Conservation (phyloP, 306 rosid genomes). For the Fagus crenata region DNA sequence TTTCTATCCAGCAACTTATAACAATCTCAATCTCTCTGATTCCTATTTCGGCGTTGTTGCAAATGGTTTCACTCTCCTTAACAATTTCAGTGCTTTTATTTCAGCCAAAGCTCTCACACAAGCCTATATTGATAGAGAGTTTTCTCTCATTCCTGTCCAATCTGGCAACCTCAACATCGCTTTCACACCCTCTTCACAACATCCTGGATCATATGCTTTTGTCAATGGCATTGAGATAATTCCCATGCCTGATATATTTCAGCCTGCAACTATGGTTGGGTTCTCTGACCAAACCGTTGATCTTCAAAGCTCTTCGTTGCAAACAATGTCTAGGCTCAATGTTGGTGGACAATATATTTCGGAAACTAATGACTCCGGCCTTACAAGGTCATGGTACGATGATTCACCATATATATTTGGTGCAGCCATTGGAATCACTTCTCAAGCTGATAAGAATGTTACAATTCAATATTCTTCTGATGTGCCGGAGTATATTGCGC, state of each 20-base stretch:
- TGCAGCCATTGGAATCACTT: constrained; percentile 33
- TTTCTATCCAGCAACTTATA: constrained; percentile 43
- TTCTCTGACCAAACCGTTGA: constrained; percentile 22
- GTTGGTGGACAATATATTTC: constrained; percentile 45
- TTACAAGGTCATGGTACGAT: constrained; percentile 42
- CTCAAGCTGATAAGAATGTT: constrained; percentile 28
- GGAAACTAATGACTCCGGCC: constrained; percentile 38
- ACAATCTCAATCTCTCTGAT: constrained; percentile 12
- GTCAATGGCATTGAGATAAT: constrained; percentile 48
- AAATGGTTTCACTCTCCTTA: constrained; percentile 37
- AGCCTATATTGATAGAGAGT: constrained; percentile 44
- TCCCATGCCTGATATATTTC: constrained; percentile 45
- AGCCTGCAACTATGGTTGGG: constrained; percentile 22
- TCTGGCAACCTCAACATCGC: constrained; percentile 36
- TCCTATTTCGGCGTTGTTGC: constrained; percentile 38
- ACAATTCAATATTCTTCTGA: constrained; percentile 27
- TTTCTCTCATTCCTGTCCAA: constrained; percentile 29
- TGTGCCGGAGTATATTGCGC: constrained; percentile 38
- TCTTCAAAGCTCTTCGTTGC: constrained; percentile 24
- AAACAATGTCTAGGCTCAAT: constrained; percentile 51
- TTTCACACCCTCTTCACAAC: constrained; percentile 37
- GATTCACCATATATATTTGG: constrained; percentile 43
- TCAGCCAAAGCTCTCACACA: constrained; percentile 44
- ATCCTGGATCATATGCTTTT: constrained; percentile 36
- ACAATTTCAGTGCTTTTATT: constrained; percentile 42